Evolutionary conservation across 805 yeast genomes (phyloP).

Genomic region (Hanseniaspora vineae): DNA sequence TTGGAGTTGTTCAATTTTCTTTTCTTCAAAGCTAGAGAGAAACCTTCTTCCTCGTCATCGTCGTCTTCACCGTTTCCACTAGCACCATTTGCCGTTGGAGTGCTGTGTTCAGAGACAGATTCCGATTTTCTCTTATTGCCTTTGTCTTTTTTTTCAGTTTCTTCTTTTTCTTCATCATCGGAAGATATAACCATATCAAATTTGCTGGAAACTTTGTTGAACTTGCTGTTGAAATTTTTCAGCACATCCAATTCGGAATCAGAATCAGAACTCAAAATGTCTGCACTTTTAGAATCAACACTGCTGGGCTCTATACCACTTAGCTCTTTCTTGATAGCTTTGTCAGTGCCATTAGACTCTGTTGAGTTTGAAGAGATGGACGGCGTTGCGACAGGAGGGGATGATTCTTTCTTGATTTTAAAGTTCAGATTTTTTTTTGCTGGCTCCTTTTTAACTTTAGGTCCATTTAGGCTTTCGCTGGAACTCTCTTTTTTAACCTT

Average conservation of each 20-base stretch:
- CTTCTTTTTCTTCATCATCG: constrained; percentile 2
- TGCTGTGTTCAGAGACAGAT: too few relatives aligned
- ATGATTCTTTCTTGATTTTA: constrained; percentile 6
- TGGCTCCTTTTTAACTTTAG: too few relatives aligned
- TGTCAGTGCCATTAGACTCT: too few relatives aligned
- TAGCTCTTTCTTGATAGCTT: too few relatives aligned
- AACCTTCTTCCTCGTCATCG: constrained; percentile 8
- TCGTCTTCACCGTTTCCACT: neutral
- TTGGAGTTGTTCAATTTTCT: constrained; percentile 5
- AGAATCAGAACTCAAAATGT: neutral
- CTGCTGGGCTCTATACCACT: too few relatives aligned
- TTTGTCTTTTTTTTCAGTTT: too few relatives aligned
- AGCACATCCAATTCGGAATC: neutral
- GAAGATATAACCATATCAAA: neutral
- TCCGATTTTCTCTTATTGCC: too few relatives aligned
- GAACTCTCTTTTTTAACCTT: constrained; percentile 7
- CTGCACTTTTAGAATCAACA: too few relatives aligned
- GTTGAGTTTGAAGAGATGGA: too few relatives aligned
- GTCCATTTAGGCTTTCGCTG: too few relatives aligned
- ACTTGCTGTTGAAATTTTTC: constrained; percentile 2
- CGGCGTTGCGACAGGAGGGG: neutral
- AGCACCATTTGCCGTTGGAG: too few relatives aligned
- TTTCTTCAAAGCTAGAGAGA: constrained; percentile 8
- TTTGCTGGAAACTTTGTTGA: constrained; percentile 1
- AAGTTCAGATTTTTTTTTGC: too few relatives aligned